phyloP scores from a whole-genome alignment of 2,329 filamentous ascomycete species.

The Aspergillus floridensis region DNA sequence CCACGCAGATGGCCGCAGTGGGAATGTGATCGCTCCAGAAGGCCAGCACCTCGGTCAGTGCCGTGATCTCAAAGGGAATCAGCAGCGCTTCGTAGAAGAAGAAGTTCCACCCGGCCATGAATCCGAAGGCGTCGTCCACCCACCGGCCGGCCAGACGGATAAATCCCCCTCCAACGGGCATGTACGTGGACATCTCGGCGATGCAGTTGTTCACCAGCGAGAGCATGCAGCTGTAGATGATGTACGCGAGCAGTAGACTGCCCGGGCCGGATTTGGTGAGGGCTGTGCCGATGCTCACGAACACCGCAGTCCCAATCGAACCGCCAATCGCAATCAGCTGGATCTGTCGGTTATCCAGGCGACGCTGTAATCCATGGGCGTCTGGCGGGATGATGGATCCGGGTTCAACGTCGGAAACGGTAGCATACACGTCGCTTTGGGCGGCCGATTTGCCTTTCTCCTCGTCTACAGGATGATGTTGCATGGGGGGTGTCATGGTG shows the following conservation, averaged over 20 bases:
- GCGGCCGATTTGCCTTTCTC: not conserved
- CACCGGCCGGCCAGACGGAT: slow-evolving; percentile 44
- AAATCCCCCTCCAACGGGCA: slow-evolving; percentile 43
- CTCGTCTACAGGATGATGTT: not conserved
- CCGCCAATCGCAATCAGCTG: slow-evolving; percentile 41
- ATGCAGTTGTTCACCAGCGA: slow-evolving; percentile 40
- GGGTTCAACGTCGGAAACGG: not conserved
- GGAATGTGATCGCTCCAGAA: slow-evolving; percentile 42
- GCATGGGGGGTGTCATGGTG: not conserved
- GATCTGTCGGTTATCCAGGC: slow-evolving; percentile 18
- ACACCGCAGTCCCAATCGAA: slow-evolving; percentile 40
- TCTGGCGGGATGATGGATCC: not conserved
- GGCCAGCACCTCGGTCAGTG: slow-evolving; percentile 41
- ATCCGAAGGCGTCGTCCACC: slow-evolving; percentile 48
- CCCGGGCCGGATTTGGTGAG: slow-evolving; percentile 39
- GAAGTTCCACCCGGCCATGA: slow-evolving; percentile 49
- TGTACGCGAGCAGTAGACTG: slow-evolving; percentile 39
- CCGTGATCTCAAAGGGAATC: slow-evolving; percentile 44
- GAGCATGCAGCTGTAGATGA: slow-evolving; percentile 30
- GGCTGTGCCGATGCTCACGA: slow-evolving; percentile 40
- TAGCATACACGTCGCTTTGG: not conserved
- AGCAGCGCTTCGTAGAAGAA: slow-evolving; percentile 45
- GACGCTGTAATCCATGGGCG: slow-evolving; percentile 7
- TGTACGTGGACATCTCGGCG: slow-evolving; percentile 47
- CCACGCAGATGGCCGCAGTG: slow-evolving; percentile 34